A percentile compares a stretch with the other conserved stretches of the same genome.
phyloP scores from a whole-genome alignment of 768 basidiomycete species.

The Postia placenta region DNA sequence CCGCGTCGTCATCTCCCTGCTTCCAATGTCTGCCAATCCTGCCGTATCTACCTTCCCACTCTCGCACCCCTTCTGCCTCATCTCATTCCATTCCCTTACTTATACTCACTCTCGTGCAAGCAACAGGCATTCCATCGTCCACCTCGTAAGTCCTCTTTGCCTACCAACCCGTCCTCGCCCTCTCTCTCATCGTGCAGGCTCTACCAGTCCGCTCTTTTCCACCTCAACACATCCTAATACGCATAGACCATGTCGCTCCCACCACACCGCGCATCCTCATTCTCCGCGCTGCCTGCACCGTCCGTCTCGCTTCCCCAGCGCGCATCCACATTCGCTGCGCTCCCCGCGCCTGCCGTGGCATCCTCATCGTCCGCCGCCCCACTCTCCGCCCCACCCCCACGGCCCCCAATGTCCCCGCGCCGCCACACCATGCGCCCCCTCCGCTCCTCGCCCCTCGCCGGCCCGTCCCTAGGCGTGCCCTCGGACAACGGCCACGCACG shows the following conservation, averaged over 20 bases:
- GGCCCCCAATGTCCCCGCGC: not conserved
- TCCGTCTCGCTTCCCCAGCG: not conserved
- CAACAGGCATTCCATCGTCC: not conserved
- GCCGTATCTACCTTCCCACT: not conserved
- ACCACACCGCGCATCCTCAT: not conserved
- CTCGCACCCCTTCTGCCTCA: not conserved
- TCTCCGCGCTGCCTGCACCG: not conserved
- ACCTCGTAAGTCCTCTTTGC: no score
- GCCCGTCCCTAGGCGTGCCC: constrained; percentile 17
- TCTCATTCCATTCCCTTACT: not conserved
- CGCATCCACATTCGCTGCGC: not conserved
- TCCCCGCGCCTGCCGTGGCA: not conserved
- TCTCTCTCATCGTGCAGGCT: not conserved
- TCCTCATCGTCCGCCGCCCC: not conserved
- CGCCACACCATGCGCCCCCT: constrained; percentile 12
- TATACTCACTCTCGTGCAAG: not conserved
- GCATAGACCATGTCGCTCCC: no score
- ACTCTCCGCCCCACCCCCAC: not conserved
- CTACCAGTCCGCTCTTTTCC: not conserved
- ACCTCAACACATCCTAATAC: no score
- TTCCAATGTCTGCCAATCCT: no score
- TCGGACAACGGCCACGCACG: constrained; percentile 8
- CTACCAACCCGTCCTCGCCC: not conserved
- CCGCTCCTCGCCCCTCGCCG: constrained; percentile 24
- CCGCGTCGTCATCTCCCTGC: no score